Base-by-base conservation (phyloP, 2,329 filamentous ascomycete species). In the Sordariomycetes sp. region DNA sequence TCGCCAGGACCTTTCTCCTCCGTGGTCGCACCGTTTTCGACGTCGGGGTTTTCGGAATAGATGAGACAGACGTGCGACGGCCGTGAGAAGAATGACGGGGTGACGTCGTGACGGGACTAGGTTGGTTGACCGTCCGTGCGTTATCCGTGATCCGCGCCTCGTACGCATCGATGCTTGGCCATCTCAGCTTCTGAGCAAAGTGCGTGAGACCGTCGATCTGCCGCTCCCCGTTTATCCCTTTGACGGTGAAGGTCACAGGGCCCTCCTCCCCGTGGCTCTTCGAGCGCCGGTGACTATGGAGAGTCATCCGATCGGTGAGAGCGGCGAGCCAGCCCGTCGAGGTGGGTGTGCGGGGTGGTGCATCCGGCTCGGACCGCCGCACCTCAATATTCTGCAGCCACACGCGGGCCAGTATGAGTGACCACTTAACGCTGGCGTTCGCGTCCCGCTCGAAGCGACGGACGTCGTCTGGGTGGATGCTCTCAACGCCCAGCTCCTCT, bases 341-440 rank as follows among this genome's bases (percentile, higher is more conserved):
- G 36, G 64, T 58, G 59, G 61, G 52, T 32, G 61, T 51, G 50
- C 56, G 57, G 52, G 62, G 59, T 59, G 60, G 7, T 10, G 50
- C 24, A 57, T 54, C 35, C 57, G 59, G 15, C 53, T 60, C 25
- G 28, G 72, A 68, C 61, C 74, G 78, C 55, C 76, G 73, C 25
- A 87, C 72, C 10, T 77, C 75, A 34, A 87, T 83, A 59, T 87
- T 86, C 60, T 86, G 80, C n/a, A 87, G 74, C 83, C 84, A 87
- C 51, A 76, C 75, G 28, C 82, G 74, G 17, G 84, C 84, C 35
- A 87, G 72, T 48, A 85, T 72, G 45, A 87, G 69, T 3, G 84
- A 85, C 84, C 84, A 87, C 63, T 80, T 83, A 22, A 86, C 81
- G n/a, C 79, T 78, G 13, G 72, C 66, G 25, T 78, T 85, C 28